phyloP scores from a whole-genome alignment of 169 alveolate species.

The Plasmodium sp. region DNA sequence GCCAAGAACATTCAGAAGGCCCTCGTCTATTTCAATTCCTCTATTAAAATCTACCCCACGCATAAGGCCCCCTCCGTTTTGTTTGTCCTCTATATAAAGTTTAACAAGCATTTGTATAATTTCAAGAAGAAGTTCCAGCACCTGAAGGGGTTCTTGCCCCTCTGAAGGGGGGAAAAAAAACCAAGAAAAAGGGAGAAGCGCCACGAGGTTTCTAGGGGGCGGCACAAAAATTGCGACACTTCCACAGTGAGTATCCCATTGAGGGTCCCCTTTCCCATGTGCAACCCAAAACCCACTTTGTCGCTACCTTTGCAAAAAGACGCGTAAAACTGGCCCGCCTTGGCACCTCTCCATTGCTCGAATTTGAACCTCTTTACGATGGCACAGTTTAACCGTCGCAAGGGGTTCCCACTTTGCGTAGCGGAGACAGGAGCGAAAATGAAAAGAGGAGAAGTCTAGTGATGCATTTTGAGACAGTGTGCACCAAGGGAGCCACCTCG shows the following conservation, averaged over 20 bases:
- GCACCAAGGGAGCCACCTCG: background rate
- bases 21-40: constrained; percentile 42
- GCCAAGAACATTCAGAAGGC: constrained; percentile 54
- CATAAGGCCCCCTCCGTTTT: constrained; percentile 48
- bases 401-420: background rate
- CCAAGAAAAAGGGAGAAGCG: background rate
- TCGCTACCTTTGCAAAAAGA: background rate
- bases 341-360: background rate
- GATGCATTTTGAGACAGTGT: background rate
- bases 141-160: background rate
- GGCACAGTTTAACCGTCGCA: background rate
- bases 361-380: background rate
- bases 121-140: constrained; percentile 22
- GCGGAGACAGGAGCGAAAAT: background rate
- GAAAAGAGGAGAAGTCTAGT: background rate
- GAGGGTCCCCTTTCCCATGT: background rate
- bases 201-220: background rate
- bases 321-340: background rate
- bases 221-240: background rate
- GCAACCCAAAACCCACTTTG: background rate
- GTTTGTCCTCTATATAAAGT: constrained; percentile 36
- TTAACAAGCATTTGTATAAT: constrained; percentile 11
- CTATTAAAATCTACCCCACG: constrained; percentile 57
- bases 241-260: background rate
- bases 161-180: background rate